Evolutionary conservation across 305 asterid genomes (phyloP).

Genomic region (Striga hermonthica): DNA sequence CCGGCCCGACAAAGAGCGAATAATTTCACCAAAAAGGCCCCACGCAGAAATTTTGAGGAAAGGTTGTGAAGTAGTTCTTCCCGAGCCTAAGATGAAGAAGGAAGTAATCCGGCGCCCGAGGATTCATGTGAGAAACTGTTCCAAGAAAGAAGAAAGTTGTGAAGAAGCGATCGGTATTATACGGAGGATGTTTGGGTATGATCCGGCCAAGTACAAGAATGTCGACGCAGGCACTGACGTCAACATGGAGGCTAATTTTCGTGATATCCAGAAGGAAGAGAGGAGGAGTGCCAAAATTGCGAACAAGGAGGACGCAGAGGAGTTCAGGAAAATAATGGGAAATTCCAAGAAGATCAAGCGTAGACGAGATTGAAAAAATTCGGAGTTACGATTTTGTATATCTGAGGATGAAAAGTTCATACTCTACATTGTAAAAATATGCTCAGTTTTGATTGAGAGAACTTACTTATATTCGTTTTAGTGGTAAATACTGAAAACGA

Average conservation of each 20-base stretch:
- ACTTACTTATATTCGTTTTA: too few relatives aligned
- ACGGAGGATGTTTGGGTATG: constrained; percentile 17
- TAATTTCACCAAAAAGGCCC: not conserved
- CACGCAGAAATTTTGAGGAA: not conserved
- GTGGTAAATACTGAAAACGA: too few relatives aligned
- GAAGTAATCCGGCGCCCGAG: not conserved
- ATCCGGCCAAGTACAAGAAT: constrained; percentile 20
- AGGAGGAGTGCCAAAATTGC: constrained; percentile 22
- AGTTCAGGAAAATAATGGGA: not conserved
- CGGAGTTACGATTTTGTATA: too few relatives aligned
- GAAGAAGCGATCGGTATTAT: not conserved
- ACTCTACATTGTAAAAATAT: too few relatives aligned
- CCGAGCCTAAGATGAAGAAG: not conserved
- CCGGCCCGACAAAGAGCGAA: not conserved
- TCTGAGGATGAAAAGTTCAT: too few relatives aligned
- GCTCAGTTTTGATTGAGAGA: too few relatives aligned
- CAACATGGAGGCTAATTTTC: constrained; percentile 26
- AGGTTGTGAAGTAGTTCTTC: too few relatives aligned
- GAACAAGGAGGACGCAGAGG: constrained; percentile 24
- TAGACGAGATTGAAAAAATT: too few relatives aligned
- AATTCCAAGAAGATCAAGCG: too few relatives aligned
- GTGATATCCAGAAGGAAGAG: constrained; percentile 32
- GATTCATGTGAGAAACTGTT: not conserved
- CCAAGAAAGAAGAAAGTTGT: not conserved
- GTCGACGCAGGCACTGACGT: not conserved